Percentiles rank a stretch among this genome's conserved stretches.
Conservation (phyloP, 1,284 basidiomycete species). For the Pseudozyma hubeiensis region DNA sequence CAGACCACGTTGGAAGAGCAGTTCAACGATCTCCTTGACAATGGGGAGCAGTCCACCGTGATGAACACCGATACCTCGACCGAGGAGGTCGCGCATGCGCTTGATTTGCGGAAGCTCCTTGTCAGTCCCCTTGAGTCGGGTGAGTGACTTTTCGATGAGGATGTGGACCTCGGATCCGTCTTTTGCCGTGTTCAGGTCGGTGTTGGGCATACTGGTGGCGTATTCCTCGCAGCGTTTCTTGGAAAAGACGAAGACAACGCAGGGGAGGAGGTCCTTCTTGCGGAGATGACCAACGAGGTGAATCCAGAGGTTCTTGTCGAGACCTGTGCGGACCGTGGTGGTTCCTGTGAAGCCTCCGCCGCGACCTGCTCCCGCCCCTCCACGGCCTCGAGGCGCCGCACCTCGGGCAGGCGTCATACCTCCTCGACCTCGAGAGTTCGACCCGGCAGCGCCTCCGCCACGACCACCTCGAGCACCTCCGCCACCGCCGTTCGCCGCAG, state of each 20-base stretch:
- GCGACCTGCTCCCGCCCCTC: constrained; percentile 72
- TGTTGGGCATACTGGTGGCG: constrained; percentile 86
- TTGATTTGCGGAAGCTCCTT: constrained; percentile 93
- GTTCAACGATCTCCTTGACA: constrained; percentile 93
- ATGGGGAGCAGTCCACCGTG: constrained; percentile 96
- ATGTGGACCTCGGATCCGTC: constrained; percentile 98
- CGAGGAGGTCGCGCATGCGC: constrained; percentile 89
- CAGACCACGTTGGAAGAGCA: constrained; percentile 92
- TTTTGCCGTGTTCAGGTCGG: constrained; percentile 83
- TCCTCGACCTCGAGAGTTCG: constrained; percentile 49
- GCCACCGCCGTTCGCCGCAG: constrained; percentile 76
- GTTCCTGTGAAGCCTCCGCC: constrained; percentile 64
- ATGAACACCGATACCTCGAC: constrained; percentile 94
- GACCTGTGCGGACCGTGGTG: constrained; percentile 68
- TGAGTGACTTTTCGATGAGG: constrained; percentile 89
- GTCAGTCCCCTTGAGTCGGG: constrained; percentile 86
- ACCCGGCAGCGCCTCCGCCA: constrained; percentile 47
- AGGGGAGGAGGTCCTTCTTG: constrained; percentile 87
- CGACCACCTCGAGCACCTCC: constrained; percentile 75
- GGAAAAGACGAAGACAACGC: constrained; percentile 96
- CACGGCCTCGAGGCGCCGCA: constrained; percentile 68
- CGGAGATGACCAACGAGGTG: constrained; percentile 87
- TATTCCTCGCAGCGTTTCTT: constrained; percentile 98
- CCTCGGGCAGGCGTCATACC: constrained; percentile 65
- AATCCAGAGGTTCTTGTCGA: constrained; percentile 93